These are phyloP conservation scores for Singerocomus inundabilis DNA, from an alignment of 1,284 basidiomycete genomes.

Conservation along the genomic window DNA sequence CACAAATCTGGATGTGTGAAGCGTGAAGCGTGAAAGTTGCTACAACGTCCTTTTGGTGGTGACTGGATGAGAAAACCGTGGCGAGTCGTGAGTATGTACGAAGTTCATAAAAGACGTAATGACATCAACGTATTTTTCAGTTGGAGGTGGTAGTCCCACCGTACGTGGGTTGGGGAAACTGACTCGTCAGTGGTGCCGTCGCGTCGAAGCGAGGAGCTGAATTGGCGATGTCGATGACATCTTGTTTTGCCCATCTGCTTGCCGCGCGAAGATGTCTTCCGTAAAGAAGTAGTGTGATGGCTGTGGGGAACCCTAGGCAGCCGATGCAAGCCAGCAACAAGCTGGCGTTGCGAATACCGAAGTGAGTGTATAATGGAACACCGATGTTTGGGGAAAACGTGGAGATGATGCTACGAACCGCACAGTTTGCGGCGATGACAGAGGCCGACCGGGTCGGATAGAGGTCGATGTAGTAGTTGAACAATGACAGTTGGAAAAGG, in stretches of 20 bases:
- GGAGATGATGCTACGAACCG: constrained; percentile 15
- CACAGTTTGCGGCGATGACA: constrained; percentile 29
- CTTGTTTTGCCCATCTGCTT: constrained; percentile 28
- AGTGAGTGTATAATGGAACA: constrained; percentile 18
- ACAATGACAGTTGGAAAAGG: constrained; percentile 27
- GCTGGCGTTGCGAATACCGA: constrained; percentile 28
- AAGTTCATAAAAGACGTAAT: background rate
- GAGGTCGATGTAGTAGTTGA: constrained; percentile 33
- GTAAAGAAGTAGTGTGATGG: constrained; percentile 18
- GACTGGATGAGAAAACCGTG: background rate
- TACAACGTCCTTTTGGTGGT: background rate
- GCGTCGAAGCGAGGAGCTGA: background rate
- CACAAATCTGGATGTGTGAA: too few species aligned
- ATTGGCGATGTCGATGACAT: constrained; percentile 2
- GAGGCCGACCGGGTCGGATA: constrained; percentile 30
- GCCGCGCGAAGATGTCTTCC: constrained; percentile 21
- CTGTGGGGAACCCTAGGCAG: constrained; percentile 24
- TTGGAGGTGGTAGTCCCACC: constrained; percentile 13
- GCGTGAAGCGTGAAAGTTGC: too few species aligned
- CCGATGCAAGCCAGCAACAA: constrained; percentile 27
- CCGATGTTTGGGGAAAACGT: constrained; percentile 26
- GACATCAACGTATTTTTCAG: constrained; percentile 1
- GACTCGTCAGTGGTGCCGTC: constrained; percentile 13
- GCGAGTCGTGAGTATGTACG: constrained; percentile 6
- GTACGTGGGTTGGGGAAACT: constrained; percentile 13